Base-by-base conservation (phyloP, 2,329 filamentous ascomycete species). In the Trichophaea hybrida region DNA sequence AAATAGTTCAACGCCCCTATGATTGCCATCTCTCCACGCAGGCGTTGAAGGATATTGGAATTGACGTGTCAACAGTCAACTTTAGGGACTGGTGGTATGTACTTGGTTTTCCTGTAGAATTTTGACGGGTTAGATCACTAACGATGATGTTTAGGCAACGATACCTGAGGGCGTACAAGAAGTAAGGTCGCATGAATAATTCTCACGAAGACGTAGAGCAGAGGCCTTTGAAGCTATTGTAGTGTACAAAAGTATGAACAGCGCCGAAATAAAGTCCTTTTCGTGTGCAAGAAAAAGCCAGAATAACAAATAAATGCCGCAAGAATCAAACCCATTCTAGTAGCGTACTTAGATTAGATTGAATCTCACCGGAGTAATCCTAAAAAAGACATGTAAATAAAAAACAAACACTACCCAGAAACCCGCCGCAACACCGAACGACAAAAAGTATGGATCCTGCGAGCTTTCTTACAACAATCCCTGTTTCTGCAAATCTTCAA, bases 401-500 rank as follows among this genome's bases (percentile, higher is more conserved):
- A 24, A 24, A 24, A 24, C 24, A 24, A 46, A 46, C 5, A 46
- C n/a, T 46, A 13, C 13, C 40, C 40, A 17, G 12, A 46, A 46
- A 46, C 24, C 40, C n/a, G 5, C 24, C 40, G n/a, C 13, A 46
- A 46, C 40, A n/a, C 40, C n/a, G n/a, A 46, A 46, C 24, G n/a
- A 46, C 40, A 46, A 24, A 24, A 24, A 24, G 24, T 24, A 24
- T 24, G 24, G 24, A 24, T 24, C 24, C 24, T 24, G 1, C 24
- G 24, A 24, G 24, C 24, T 24, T 24, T 24, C 24, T 24, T 77
- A 93, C 65, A 94, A 74, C 69, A 95, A 76, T 37, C 91, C 91
- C 71, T 94, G 88, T 75, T 94, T 94, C 73, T 88, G 86, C 73
- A 97, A 74, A 78, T 98, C 93, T 66, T 90, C 84, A 72, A 96